phyloP scores from a whole-genome alignment of 2,329 filamentous ascomycete species.

The Pseudopyricularia javanii region DNA sequence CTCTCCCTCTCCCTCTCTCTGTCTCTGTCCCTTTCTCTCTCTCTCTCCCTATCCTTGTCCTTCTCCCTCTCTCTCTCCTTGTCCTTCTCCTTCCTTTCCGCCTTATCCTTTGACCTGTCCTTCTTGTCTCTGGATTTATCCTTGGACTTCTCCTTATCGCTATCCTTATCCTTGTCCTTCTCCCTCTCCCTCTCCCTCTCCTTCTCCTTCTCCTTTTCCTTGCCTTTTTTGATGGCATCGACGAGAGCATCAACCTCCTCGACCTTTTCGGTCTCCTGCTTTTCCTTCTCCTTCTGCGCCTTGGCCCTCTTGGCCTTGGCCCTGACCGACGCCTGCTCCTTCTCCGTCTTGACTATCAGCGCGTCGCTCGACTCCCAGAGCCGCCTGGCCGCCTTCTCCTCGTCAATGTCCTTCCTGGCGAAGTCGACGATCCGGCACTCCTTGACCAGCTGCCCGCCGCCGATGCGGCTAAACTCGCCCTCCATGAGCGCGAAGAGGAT shows the following conservation, averaged over 20 bases:
- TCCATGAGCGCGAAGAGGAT: constrained; percentile 84
- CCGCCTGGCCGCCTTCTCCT: constrained; percentile 69
- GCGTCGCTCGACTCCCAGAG: constrained; percentile 85
- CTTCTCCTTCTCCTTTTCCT: constrained; percentile 14
- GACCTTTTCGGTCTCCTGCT: constrained; percentile 20
- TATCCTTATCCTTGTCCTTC: constrained; percentile 9
- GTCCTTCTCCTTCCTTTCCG: constrained; percentile 11
- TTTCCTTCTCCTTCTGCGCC: constrained; percentile 15
- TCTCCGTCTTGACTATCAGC: constrained; percentile 72
- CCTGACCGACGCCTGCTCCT: constrained; percentile 54
- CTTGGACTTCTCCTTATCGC: constrained; percentile 9
- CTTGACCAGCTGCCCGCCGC: constrained; percentile 67
- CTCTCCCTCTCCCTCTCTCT: neutral
- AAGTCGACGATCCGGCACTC: constrained; percentile 72
- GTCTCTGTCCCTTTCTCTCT: neutral
- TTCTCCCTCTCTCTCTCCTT: constrained; percentile 1
- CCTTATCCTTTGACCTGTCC: constrained; percentile 7
- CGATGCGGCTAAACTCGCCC: constrained; percentile 41
- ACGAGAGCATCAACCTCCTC: constrained; percentile 26
- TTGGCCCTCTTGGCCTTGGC: constrained; percentile 27
- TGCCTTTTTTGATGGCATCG: constrained; percentile 29
- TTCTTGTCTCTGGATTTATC: constrained; percentile 10
- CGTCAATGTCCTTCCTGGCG: constrained; percentile 59
- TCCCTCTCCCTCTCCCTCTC: constrained; percentile 17
- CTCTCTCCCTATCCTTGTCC: neutral